Evolutionary conservation across 2,329 filamentous ascomycete genomes (phyloP).

Genomic region (Botrytis cinerea): DNA sequence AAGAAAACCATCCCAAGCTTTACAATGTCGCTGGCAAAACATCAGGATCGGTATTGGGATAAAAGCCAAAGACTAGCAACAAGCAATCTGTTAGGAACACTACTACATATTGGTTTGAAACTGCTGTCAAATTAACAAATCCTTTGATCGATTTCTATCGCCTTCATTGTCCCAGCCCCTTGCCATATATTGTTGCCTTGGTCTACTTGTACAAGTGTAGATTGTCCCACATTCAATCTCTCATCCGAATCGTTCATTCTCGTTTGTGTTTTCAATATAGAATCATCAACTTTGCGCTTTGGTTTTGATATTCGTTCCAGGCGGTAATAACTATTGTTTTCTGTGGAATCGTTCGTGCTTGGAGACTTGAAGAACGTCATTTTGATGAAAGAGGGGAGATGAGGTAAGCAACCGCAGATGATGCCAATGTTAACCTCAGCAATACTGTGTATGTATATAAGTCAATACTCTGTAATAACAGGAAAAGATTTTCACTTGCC

Average conservation of each 20-base stretch:
- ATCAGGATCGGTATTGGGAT: neutral
- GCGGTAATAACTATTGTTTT: neutral
- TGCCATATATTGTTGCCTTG: neutral
- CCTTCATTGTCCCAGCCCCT: neutral
- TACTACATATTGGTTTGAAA: neutral
- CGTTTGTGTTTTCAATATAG: conserved; percentile 7
- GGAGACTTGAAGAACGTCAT: neutral
- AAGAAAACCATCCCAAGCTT: neutral
- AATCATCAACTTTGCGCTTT: neutral
- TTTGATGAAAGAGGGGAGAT: neutral
- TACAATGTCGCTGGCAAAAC: neutral
- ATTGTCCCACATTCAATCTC: neutral
- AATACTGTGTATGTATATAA: neutral
- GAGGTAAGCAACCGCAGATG: conserved; percentile 5
- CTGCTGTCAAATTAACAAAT: neutral
- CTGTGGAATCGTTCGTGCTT: neutral
- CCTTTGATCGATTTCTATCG: neutral
- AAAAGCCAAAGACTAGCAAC: neutral
- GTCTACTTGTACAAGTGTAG: neutral
- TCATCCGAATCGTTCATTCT: neutral
- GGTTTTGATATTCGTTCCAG: neutral
- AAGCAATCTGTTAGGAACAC: neutral
- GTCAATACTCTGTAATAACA: neutral
- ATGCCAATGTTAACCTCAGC: conserved; percentile 4
- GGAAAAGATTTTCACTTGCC: neutral